Evolutionary conservation across 2,329 filamentous ascomycete species (phyloP).

Genomic region (Cytospora chrysosperma): DNA sequence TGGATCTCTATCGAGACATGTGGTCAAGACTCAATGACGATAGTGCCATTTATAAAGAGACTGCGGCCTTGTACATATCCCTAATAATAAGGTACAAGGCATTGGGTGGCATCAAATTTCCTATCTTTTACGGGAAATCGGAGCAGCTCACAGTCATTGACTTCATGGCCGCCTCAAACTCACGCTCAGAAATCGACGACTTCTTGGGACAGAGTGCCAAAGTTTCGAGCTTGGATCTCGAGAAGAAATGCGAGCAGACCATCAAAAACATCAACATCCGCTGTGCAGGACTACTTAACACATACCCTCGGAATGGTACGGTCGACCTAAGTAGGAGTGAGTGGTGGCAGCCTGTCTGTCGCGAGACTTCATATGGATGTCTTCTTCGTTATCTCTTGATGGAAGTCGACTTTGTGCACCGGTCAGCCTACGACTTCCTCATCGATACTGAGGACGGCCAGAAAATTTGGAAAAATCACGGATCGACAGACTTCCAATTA

Average conservation of each 20-base stretch:
- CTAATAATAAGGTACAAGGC: background rate
- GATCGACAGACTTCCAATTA: no score
- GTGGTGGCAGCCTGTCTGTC: no score
- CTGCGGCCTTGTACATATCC: background rate
- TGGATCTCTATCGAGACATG: constrained; percentile 1
- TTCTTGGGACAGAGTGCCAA: no score
- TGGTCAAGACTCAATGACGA: background rate
- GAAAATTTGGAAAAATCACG: background rate
- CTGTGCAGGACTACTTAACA: background rate
- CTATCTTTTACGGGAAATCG: no score
- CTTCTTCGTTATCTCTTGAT: background rate
- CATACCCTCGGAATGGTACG: no score
- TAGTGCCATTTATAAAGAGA: background rate
- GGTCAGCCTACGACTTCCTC: constrained; percentile 24
- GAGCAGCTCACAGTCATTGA: background rate
- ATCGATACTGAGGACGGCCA: background rate
- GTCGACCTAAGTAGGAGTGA: background rate
- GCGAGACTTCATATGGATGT: no score
- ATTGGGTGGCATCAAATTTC: no score
- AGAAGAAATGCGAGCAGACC: background rate
- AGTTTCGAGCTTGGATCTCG: background rate
- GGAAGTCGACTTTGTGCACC: background rate
- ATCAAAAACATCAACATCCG: background rate
- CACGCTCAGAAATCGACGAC: no score
- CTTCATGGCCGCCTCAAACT: background rate